These are phyloP conservation scores for Stagonosporopsis tanaceti DNA, from an alignment of 2,329 filamentous ascomycete genomes.

Conservation along the genomic window DNA sequence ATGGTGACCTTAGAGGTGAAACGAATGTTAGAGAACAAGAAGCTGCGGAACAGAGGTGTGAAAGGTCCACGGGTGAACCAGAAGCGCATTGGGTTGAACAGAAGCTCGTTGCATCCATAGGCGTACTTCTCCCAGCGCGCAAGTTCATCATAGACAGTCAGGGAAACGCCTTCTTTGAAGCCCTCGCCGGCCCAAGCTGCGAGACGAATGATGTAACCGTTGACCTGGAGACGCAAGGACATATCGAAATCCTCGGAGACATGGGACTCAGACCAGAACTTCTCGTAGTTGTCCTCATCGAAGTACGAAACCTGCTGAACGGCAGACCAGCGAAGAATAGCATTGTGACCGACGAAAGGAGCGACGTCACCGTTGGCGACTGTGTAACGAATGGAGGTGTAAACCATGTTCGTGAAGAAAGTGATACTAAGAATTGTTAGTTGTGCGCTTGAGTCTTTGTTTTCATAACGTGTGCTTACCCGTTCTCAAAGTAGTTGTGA, in stretches of 20 bases:
- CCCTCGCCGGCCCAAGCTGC: slow-evolving; percentile 72
- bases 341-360: slow-evolving; percentile 79
- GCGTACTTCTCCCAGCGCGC: slow-evolving; percentile 64
- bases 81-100: slow-evolving; percentile 71
- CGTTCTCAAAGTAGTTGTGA: slow-evolving; percentile 74
- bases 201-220: slow-evolving; percentile 71
- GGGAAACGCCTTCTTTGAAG: slow-evolving; percentile 75
- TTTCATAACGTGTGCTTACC: slow-evolving; percentile 9
- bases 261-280: slow-evolving; percentile 76
- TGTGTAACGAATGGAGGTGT: slow-evolving; percentile 73
- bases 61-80: slow-evolving; percentile 70
- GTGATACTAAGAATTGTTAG: slow-evolving; percentile 60
- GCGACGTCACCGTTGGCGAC: slow-evolving; percentile 74
- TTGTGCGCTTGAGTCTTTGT: not conserved
- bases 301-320: slow-evolving; percentile 64
- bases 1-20: slow-evolving; percentile 74
- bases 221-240: slow-evolving; percentile 72
- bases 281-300: slow-evolving; percentile 67
- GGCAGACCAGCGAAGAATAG: slow-evolving; percentile 73
- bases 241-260: slow-evolving; percentile 82
- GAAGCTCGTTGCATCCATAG: slow-evolving; percentile 72
- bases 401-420: slow-evolving; percentile 79
- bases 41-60: slow-evolving; percentile 67
- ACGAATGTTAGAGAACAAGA: slow-evolving; percentile 67
- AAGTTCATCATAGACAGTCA: slow-evolving; percentile 75